Percentiles rank a stretch among this genome's conserved stretches.
Evolutionary conservation across 306 rosid genomes (phyloP).

Genomic region (Dryas drummondii): DNA sequence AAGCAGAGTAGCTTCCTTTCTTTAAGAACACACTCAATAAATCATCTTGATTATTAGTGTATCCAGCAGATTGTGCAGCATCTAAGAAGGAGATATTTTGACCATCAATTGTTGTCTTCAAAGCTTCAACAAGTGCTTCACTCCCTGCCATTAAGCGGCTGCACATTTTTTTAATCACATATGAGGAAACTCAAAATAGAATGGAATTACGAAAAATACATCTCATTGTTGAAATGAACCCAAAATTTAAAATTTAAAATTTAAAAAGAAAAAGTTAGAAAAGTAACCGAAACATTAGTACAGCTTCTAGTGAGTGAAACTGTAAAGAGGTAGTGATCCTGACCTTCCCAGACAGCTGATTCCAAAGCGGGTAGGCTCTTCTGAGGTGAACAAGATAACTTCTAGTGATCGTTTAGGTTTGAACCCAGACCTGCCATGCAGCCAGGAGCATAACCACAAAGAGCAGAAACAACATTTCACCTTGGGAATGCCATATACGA

Average conservation of each 20-base stretch:
- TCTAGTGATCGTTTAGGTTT: constrained; percentile 80
- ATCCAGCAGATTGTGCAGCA: constrained; percentile 84
- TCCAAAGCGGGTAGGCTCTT: constrained; percentile 96
- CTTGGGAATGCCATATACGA: not conserved
- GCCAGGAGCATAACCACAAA: constrained; percentile 18
- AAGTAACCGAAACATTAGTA: constrained; percentile 6
- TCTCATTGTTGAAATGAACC: not conserved
- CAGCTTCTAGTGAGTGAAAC: constrained; percentile 19
- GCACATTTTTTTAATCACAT: constrained; percentile 31
- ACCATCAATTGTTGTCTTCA: constrained; percentile 62
- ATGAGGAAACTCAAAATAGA: constrained; percentile 26
- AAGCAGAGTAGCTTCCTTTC: constrained; percentile 86
- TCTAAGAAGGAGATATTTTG: constrained; percentile 77
- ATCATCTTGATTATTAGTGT: constrained; percentile 55
- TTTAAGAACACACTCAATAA: constrained; percentile 62
- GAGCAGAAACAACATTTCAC: not conserved
- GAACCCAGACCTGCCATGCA: constrained; percentile 69
- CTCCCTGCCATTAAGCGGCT: constrained; percentile 88
- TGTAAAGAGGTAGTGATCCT: constrained; percentile 17
- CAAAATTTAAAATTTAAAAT: not conserved
- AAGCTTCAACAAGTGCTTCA: constrained; percentile 57
- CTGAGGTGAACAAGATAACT: constrained; percentile 86
- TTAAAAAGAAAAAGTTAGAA: not conserved
- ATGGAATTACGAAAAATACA: not conserved
- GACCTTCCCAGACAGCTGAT: constrained; percentile 96